These are phyloP conservation scores for Phanerochaete carnosa DNA, from an alignment of 768 basidiomycete genomes.

Conservation along the genomic window DNA sequence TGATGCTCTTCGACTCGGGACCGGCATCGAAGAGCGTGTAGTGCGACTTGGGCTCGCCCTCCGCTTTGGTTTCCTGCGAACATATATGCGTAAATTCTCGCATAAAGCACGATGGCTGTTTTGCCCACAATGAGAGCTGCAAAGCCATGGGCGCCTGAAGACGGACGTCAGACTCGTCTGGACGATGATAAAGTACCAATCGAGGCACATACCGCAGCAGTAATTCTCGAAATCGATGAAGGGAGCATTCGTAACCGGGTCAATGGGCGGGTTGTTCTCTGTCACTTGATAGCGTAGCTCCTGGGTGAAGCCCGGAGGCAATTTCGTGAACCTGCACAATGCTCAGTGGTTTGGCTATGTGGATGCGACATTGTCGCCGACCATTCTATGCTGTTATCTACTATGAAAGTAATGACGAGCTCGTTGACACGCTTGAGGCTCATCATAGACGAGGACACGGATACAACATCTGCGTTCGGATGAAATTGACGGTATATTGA, in stretches of 20 bases:
- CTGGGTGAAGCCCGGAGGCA: slow-evolving; percentile 75
- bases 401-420: slow-evolving; percentile 58
- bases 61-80: slow-evolving; percentile 53
- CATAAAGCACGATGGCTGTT: background rate
- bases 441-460: background rate
- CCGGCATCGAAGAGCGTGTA: slow-evolving; percentile 82
- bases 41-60: slow-evolving; percentile 37
- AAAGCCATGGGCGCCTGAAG: slow-evolving; percentile 76
- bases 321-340: slow-evolving; percentile 63
- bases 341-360: background rate
- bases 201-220: slow-evolving; percentile 55
- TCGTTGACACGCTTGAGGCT: slow-evolving; percentile 31
- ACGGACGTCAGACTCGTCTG: background rate
- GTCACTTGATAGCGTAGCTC: slow-evolving; percentile 65
- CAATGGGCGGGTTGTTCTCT: slow-evolving; percentile 40
- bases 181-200: background rate
- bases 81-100: background rate
- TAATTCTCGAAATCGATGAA: slow-evolving; percentile 71
- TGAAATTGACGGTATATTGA: too few relatives aligned
- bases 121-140: slow-evolving; percentile 68
- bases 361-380: slow-evolving; percentile 20
- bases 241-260: slow-evolving; percentile 51
- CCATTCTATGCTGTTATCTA: slow-evolving; percentile 84
- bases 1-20: slow-evolving; percentile 70
- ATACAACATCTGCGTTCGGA: too few relatives aligned